Evolutionary conservation across 257 asterid genomes (phyloP).

Genomic region (Fraxinus americana): DNA sequence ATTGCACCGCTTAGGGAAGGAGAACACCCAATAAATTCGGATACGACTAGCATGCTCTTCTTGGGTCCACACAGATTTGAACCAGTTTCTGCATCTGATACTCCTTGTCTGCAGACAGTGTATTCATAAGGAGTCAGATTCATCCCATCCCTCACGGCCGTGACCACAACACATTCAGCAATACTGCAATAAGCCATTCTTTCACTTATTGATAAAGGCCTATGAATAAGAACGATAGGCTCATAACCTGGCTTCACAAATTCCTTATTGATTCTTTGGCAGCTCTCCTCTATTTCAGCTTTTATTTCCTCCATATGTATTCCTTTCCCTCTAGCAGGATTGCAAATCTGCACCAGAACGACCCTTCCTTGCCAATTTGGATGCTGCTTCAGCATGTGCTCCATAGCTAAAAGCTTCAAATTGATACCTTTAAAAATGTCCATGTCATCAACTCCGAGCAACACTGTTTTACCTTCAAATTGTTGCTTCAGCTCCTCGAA

Average conservation of each 20-base stretch:
- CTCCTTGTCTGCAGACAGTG: conserved; percentile 74
- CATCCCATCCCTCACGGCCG: conserved; percentile 87
- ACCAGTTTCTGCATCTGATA: conserved; percentile 48
- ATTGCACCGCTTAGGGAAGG: conserved; percentile 86
- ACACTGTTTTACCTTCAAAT: conserved; percentile 63
- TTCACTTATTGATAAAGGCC: conserved; percentile 54
- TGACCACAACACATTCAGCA: conserved; percentile 77
- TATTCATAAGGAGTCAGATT: conserved; percentile 75
- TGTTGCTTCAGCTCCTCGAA: conserved; percentile 57
- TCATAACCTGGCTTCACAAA: conserved; percentile 72
- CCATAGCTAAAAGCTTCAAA: conserved; percentile 74
- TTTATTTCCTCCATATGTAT: conserved; percentile 56
- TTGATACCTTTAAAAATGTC: conserved; percentile 79
- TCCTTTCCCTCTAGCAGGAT: conserved; percentile 72
- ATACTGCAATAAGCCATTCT: conserved; percentile 69
- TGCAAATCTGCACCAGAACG: conserved; percentile 71
- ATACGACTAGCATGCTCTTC: conserved; percentile 81
- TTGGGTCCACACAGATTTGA: conserved; percentile 52
- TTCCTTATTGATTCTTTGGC: conserved; percentile 54
- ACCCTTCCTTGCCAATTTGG: conserved; percentile 71
- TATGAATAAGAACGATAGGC: conserved; percentile 59
- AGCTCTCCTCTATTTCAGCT: conserved; percentile 62
- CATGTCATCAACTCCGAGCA: conserved; percentile 84
- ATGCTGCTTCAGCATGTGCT: conserved; percentile 71
- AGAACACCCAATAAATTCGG: conserved; percentile 83